These are phyloP conservation scores for Epichloe sibirici DNA, from an alignment of 2,329 filamentous ascomycete genomes.

Conservation along the genomic window DNA sequence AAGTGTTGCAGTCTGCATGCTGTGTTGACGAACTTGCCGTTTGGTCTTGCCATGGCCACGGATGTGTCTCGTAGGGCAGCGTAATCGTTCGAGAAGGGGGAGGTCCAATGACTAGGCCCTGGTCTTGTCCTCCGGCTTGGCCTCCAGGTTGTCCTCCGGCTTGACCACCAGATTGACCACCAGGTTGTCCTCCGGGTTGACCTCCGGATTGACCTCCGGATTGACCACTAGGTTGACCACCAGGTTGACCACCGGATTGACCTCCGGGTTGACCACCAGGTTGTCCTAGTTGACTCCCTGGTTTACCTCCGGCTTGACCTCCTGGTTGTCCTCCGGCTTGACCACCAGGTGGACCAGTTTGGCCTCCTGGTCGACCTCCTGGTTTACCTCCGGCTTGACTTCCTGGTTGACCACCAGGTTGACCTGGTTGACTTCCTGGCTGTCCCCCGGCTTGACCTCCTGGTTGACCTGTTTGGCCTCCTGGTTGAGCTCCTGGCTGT, in stretches of 20 bases:
- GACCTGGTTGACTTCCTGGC: background rate
- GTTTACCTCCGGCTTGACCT: too few relatives aligned
- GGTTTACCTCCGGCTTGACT: background rate
- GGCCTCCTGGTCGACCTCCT: background rate
- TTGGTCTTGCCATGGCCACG: slow-evolving; percentile 1
- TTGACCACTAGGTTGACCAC: background rate
- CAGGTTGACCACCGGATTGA: background rate
- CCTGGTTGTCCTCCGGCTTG: background rate
- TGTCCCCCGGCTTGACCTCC: too few relatives aligned
- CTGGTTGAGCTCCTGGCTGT: accelerated
- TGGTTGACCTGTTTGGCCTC: too few relatives aligned
- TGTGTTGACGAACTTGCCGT: background rate
- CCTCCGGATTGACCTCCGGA: background rate
- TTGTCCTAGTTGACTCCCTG: background rate
- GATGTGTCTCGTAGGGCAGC: background rate
- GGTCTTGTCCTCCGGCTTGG: background rate
- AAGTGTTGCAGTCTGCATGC: background rate
- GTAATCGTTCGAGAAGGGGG: slow-evolving; percentile 2
- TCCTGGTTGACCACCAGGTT: background rate
- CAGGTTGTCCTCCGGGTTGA: background rate
- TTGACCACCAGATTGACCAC: too few relatives aligned
- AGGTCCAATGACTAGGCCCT: background rate
- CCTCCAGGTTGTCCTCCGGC: background rate
- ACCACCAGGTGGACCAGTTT: background rate
- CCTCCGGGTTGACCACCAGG: background rate